Evolutionary conservation across 2,329 filamentous ascomycete species (phyloP), one percentile per base, ranked within the genome.

Genomic region (Corniculantispora saksenae): DNA sequence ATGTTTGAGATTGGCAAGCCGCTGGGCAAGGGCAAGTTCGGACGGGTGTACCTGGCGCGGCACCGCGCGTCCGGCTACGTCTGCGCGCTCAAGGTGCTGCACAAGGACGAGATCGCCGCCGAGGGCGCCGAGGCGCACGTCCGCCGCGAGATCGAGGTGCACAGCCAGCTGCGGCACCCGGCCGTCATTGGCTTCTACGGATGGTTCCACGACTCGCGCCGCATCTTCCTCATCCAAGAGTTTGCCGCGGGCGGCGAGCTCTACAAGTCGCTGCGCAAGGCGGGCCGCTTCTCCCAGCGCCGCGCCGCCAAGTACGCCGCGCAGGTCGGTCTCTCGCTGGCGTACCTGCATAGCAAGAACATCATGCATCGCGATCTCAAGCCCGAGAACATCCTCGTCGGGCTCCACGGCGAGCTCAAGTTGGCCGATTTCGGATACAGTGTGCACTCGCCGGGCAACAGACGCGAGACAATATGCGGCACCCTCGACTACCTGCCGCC

Each of bases 1-100:
- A 92, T 94, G 90, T 94, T 94, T 76, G 91, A 94, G 75, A 94
- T 96, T 69, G 92, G 92, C 47, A 91, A 92, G 70, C 91, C 92
- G 3, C 82, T 95, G 1, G 92, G 92, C 59, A 95, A 95, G 79
- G 92, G 92, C 70, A 95, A 95, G 76, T 96, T 95, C 73, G 92
- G 92, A 3, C 86, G 92, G 57, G 92, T 95, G 2, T 95, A 95
- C 74, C 86, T 95, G 23, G 92, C 91, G 53, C 90, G 91, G 62
- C 91, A 95, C 77, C 87, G 91, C 63, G 86, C 84, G 53, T 90
- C 87, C 10, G 90, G 90, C 66, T 96, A 94, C 78, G 90, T 95
- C 68, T 95, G 92, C 77, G 92, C 91, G 1, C 84, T 95, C 65
- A 95, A 95, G 78, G 91, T 94, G 53, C 84, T 94, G 53, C 91